Conservation (phyloP, 163 green algal genomes). For the Scenedesmus sp. region DNA sequence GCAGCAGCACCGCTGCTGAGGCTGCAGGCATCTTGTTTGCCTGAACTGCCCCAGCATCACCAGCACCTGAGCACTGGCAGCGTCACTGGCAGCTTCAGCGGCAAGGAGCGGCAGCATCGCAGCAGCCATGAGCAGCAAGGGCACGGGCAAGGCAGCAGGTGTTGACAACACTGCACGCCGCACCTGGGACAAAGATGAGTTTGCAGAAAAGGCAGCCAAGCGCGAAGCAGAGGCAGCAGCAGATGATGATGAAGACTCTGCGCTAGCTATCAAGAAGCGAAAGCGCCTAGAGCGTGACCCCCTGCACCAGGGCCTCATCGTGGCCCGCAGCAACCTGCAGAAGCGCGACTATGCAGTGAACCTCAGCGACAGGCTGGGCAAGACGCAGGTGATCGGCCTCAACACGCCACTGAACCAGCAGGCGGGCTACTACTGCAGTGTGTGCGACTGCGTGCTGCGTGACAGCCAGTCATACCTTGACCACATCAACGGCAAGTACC, state of each 20-base stretch:
- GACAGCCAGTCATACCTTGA: slow-evolving; percentile 97
- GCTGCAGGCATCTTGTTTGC: neutral
- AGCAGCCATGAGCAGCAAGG: slow-evolving; percentile 28
- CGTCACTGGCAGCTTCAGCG: neutral
- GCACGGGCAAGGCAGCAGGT: slow-evolving; percentile 30
- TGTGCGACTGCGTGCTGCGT: slow-evolving; percentile 97
- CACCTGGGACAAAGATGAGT: slow-evolving; percentile 93
- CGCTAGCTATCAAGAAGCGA: slow-evolving; percentile 82
- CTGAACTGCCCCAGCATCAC: neutral
- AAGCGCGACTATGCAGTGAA: slow-evolving; percentile 90
- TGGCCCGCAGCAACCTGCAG: slow-evolving; percentile 86
- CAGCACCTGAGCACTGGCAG: neutral
- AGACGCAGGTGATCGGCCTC: slow-evolving; percentile 86
- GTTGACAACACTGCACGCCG: slow-evolving; percentile 93
- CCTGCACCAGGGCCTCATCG: slow-evolving; percentile 87
- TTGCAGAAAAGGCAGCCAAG: slow-evolving; percentile 82
- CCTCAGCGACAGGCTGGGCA: slow-evolving; percentile 87
- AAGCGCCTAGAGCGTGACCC: slow-evolving; percentile 78
- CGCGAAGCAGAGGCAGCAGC: slow-evolving; percentile 72
- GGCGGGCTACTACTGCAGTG: slow-evolving; percentile 97
- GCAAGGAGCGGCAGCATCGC: neutral
- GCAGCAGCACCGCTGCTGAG: neutral
- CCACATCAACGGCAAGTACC: slow-evolving; percentile 97
- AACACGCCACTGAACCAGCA: slow-evolving; percentile 91
- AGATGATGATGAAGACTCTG: slow-evolving; percentile 73